Conservation (phyloP, 2,329 filamentous ascomycete species). For the Penicillium occitanis region DNA sequence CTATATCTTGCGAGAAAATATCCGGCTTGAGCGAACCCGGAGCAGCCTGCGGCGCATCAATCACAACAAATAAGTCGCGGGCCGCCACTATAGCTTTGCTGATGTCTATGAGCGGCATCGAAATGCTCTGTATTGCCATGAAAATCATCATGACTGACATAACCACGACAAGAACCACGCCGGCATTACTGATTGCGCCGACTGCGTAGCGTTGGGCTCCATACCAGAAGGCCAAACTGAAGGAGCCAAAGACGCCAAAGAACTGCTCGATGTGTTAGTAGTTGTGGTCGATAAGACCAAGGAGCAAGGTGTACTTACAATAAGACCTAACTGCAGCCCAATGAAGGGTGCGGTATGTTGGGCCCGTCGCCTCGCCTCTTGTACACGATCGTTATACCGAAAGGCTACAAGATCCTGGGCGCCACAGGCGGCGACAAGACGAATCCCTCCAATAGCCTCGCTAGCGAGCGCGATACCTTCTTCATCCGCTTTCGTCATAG, state of each 20-base stretch:
- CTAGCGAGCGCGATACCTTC: conserved; percentile 41
- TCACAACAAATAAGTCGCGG: conserved; percentile 35
- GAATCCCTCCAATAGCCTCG: conserved; percentile 45
- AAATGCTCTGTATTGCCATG: conserved; percentile 31
- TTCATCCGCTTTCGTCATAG: conserved; percentile 40
- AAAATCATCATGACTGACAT: conserved; percentile 19
- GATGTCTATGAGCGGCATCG: conserved; percentile 37
- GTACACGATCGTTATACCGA: conserved; percentile 40
- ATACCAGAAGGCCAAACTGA: conserved; percentile 9
- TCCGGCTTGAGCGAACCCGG: conserved; percentile 49
- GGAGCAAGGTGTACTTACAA: conserved; percentile 39
- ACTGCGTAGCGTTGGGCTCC: not conserved
- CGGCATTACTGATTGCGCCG: conserved; percentile 13
- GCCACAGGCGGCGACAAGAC: conserved; percentile 48
- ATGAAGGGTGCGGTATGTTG: conserved; percentile 30
- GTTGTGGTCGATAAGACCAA: conserved; percentile 42
- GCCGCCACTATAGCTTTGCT: conserved; percentile 37
- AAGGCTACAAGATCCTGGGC: conserved; percentile 39
- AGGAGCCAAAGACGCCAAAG: not conserved
- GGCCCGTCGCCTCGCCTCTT: conserved; percentile 37
- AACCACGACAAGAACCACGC: conserved; percentile 8
- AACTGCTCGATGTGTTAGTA: conserved; percentile 31
- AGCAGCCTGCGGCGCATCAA: conserved; percentile 30
- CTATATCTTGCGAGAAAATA: conserved; percentile 57
- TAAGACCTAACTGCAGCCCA: conserved; percentile 39